Evolutionary conservation across 345 rosid species (phyloP).

Genomic region (Alliaria petiolata): DNA sequence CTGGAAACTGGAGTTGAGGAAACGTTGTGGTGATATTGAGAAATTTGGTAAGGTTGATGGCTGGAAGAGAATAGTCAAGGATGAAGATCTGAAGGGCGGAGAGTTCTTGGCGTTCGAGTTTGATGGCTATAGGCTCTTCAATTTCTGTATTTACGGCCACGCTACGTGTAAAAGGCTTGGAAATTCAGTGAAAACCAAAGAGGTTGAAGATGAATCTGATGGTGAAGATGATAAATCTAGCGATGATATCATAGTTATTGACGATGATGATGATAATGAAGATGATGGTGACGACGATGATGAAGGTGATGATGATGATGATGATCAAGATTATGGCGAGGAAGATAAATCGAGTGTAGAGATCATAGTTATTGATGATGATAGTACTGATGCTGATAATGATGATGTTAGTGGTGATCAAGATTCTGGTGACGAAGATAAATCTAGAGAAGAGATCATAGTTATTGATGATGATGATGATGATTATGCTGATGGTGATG

Average conservation of each 20-base stretch:
- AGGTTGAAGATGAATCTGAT: background rate
- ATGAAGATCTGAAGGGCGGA: conserved; percentile 12
- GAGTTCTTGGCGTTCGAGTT: conserved; percentile 26
- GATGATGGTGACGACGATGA: background rate
- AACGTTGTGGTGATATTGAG: background rate
- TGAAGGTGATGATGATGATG: background rate
- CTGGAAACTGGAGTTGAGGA: conserved; percentile 10
- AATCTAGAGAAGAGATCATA: background rate
- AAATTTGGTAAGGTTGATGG: conserved; percentile 2
- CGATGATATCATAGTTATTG: background rate
- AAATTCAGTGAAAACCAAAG: background rate
- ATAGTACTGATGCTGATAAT: background rate
- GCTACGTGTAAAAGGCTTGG: conserved; percentile 26
- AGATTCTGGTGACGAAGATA: background rate
- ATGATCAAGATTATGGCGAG: background rate
- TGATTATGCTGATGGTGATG: background rate
- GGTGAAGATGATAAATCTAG: background rate
- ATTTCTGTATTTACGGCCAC: conserved; percentile 13
- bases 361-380: background rate
- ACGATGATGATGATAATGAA: background rate
- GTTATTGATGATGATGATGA: background rate
- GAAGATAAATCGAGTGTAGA: background rate
- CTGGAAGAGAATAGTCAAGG: conserved; percentile 9
- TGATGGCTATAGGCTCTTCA: conserved; percentile 14
- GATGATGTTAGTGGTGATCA: background rate